These are phyloP conservation scores for Arthrobotrys megalospora DNA, from an alignment of 2,329 filamentous ascomycete genomes.

Conservation along the genomic window DNA sequence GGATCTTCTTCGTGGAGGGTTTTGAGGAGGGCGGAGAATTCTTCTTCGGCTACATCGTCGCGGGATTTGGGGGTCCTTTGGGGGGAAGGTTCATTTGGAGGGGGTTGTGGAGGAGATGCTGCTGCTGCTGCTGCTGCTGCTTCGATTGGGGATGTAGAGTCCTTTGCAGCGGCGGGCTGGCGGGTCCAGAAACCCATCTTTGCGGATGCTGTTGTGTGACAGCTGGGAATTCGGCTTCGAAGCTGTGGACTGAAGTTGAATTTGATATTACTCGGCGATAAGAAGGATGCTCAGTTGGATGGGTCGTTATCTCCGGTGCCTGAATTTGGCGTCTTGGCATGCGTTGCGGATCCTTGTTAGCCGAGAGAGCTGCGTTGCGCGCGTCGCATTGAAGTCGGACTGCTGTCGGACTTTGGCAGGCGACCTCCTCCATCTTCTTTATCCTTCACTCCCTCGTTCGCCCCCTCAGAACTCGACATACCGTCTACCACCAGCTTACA, in stretches of 20 bases:
- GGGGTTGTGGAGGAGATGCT: background rate
- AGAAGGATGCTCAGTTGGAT: background rate
- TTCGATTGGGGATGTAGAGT: constrained; percentile 46
- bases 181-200: constrained; percentile 56
- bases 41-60: constrained; percentile 63
- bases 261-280: constrained; percentile 40
- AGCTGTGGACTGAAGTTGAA: background rate
- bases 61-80: constrained; percentile 47
- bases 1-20: constrained; percentile 47
- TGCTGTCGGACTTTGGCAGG: background rate
- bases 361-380: constrained; percentile 20
- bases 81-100: constrained; percentile 1
- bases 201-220: background rate
- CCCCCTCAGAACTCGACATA: background rate
- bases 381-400: constrained; percentile 33
- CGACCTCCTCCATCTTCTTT: constrained; percentile 28
- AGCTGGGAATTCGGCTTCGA: constrained; percentile 2
- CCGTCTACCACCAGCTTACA: background rate
- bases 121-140: constrained; percentile 27
- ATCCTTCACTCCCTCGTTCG: constrained; percentile 12
- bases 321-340: constrained; percentile 35
- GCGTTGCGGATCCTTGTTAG: constrained; percentile 35
- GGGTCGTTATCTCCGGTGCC: constrained; percentile 24
- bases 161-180: constrained; percentile 47
- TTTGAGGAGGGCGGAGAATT: constrained; percentile 63